Base-by-base conservation (phyloP, 2,329 filamentous ascomycete genomes). In the Stemphylium lycopersici region DNA sequence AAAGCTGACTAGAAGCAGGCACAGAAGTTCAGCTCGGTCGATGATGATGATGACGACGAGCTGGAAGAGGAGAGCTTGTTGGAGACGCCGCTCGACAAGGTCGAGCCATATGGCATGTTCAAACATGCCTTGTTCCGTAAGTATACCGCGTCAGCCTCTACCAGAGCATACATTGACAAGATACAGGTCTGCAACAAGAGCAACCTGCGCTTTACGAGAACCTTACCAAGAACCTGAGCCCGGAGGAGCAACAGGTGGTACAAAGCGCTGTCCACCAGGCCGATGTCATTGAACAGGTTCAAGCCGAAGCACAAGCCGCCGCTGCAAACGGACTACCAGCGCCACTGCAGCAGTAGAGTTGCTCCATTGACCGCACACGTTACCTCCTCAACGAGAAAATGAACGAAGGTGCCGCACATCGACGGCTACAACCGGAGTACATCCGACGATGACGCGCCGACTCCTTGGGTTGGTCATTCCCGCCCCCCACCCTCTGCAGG, bases 41-140 rank as follows among this genome's bases (percentile, higher is more conserved):
- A 84, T 13, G 66, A 68, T 8, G 91, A 91, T 1, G 90, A 93
- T 22, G 92, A 96, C 51, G 93, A 96, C 49, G 87, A 97, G 40
- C 86, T 96, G 15, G 93, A 98, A 75, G 95, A 98, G 68, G 93
- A 93, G 73, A 90, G 91, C 55, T 81, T 98, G 46, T 85, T 99
- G 2, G 95, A 99, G 77, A 96, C 93, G 11, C 93, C 93, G 13
- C 83, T 99, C 20, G 95, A 99, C 76, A 95, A 95, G 79, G 84
- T 99, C 58, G 95, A 99, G 78, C 93, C 93, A 2, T 99, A 99
- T 70, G 85, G 88, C 72, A 81, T 96, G 58, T 97, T 99, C 84
- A 89, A 91, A 73, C 82, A 84, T 58, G 88, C 90, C 15, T 80
- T 98, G 63, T 77, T 93, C 71, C 89, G 93, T 96, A 86, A 76